Percentiles rank a stretch among this genome's conserved stretches.
These are phyloP conservation scores for Speleostelium caveatum DNA, from an alignment of 78 protist genomes.

Conservation along the genomic window DNA sequence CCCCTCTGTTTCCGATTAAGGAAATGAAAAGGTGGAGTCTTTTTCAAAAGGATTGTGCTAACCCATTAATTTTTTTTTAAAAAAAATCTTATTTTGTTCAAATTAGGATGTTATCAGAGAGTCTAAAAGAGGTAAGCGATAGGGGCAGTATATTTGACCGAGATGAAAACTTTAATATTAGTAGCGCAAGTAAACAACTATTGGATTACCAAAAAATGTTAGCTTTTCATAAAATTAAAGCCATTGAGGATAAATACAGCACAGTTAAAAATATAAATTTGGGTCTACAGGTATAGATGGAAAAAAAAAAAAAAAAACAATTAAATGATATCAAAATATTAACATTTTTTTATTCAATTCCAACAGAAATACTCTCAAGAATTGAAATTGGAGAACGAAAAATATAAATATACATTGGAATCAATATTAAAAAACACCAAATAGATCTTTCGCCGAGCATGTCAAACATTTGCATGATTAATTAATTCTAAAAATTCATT, in stretches of 20 bases:
- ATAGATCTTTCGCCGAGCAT: no score
- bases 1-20: no score
- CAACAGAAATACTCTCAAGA: conserved; percentile 51
- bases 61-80: no score
- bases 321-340: background rate
- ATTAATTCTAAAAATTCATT: no score
- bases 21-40: no score
- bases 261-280: conserved; percentile 67
- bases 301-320: background rate
- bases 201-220: conserved; percentile 69
- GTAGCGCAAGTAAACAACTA: conserved; percentile 63
- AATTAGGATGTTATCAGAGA: conserved; percentile 54
- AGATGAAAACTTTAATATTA: conserved; percentile 69
- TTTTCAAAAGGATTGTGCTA: background rate
- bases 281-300: conserved; percentile 49
- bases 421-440: conserved; percentile 18
- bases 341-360: background rate
- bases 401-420: conserved; percentile 59
- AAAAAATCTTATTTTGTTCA: no score
- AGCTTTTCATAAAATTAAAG: conserved; percentile 54
- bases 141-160: conserved; percentile 52
- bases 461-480: no score
- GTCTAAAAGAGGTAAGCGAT: conserved; percentile 62
- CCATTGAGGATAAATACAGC: conserved; percentile 55
- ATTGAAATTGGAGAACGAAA: conserved; percentile 51